Evolutionary conservation across 257 asterid genomes (phyloP), one percentile per base, ranked within the genome.

Genomic region (Solanum piurae): DNA sequence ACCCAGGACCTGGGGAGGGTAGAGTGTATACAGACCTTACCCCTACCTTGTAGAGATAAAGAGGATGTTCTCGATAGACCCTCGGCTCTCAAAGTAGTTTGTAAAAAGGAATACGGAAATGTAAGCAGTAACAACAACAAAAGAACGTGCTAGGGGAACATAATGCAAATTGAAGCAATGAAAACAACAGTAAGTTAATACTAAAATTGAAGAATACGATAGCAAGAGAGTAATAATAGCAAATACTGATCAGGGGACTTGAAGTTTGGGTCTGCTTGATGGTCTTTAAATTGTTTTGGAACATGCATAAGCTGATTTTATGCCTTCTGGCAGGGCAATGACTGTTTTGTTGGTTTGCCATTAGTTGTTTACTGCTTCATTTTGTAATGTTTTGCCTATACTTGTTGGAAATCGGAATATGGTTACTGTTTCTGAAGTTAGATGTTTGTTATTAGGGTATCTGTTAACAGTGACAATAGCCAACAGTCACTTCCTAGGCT

Each of bases 401-500:
- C 36, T 88, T 27, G 37, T 12, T 11, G 72, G 60, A 6, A 33
- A 75, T 60, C 23, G 79, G 62, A 55, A 36, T 42, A 62, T 75
- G 73, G 33, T 84, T 38, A 20, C 36, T 27, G 71, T 80, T 82
- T 88, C 83, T 85, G 77, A 89, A 72, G 79, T 88, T n/a, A 23
- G 33, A n/a, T 36, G 31, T 29, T 52, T 73, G 52, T 84, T 77
- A 83, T 58, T 68, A 79, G 82, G 31, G 89, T 72, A 93, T 94
- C 95, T 92, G 69, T 74, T 36, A 88, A 89, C 83, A 40, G 89
- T 37, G 76, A 83, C 87, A 88, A 52, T 76, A 92, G 64, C 73
- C 93, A 89, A 79, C 93, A 89, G 86, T 90, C 85, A 71, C 82
- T 68, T 90, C 93, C 88, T 58, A 94, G 89, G 83, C 85, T 90